A percentile compares a stretch with the other conserved stretches of the same genome.
Evolutionary conservation across 768 basidiomycete genomes (phyloP).

Genomic region (Atractiella rhizophila): DNA sequence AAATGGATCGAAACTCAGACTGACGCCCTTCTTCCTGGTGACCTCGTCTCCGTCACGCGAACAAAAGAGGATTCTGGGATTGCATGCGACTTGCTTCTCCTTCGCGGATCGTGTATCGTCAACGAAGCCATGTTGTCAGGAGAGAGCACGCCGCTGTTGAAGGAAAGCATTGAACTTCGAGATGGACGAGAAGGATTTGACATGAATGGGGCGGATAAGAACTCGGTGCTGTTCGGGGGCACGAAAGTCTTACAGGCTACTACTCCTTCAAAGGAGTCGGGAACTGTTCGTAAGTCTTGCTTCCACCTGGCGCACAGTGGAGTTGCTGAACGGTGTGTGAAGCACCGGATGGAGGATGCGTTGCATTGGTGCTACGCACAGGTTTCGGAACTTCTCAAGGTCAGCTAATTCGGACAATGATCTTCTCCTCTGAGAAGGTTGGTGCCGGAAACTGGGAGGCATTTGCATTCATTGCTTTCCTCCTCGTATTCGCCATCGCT

Average conservation of each 20-base stretch:
- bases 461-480: slow-evolving; percentile 93
- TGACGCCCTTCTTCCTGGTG: slow-evolving; percentile 71
- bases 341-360: slow-evolving; percentile 70
- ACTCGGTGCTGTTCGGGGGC: slow-evolving; percentile 70
- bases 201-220: slow-evolving; percentile 64
- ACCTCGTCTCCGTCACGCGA: slow-evolving; percentile 47
- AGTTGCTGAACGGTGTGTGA: too few relatives aligned
- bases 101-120: slow-evolving; percentile 79
- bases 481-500: slow-evolving; percentile 88
- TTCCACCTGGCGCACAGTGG: too few relatives aligned
- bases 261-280: slow-evolving; percentile 19
- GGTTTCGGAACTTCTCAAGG: slow-evolving; percentile 96
- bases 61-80: slow-evolving; percentile 52
- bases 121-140: slow-evolving; percentile 99
- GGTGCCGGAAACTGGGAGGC: slow-evolving; percentile 87
- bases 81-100: slow-evolving; percentile 76
- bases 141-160: slow-evolving; percentile 86
- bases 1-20: slow-evolving; percentile 56
- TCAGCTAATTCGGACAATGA: slow-evolving; percentile 92
- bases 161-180: slow-evolving; percentile 74
- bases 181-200: slow-evolving; percentile 51
- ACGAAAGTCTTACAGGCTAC: slow-evolving; percentile 87
- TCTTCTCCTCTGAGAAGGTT: slow-evolving; percentile 88
- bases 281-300: too few relatives aligned
- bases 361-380: slow-evolving; percentile 74